Conservation (phyloP, 208 protist species). For the Acanthamoeba culbertsoni region DNA sequence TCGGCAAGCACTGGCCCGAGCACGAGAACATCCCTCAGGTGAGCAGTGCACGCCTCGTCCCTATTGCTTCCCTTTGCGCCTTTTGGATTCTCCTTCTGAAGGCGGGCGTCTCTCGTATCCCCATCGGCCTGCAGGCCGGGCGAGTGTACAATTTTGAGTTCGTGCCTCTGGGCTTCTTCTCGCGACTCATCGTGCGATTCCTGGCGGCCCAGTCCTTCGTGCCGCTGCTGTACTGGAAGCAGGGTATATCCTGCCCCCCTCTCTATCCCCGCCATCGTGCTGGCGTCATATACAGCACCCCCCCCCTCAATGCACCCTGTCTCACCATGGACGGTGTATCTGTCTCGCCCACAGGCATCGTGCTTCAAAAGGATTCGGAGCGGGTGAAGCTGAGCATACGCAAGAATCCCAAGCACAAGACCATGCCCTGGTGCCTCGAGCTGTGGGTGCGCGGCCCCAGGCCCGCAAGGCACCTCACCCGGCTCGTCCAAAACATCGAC, state of each 20-base stretch:
- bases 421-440: constrained; percentile 49
- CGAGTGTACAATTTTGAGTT: constrained; percentile 59
- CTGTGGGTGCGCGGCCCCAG: constrained; percentile 45
- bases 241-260: background rate
- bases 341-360: background rate
- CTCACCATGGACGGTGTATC: too few species aligned
- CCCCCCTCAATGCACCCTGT: background rate
- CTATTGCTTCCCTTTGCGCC: background rate
- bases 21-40: constrained; percentile 47
- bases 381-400: constrained; percentile 37
- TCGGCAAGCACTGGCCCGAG: constrained; percentile 1
- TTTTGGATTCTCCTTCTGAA: background rate
- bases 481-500: constrained; percentile 45
- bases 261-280: background rate
- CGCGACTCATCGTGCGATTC: constrained; percentile 27
- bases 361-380: constrained; percentile 20
- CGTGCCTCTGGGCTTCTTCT: constrained; percentile 59
- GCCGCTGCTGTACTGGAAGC: constrained; percentile 52
- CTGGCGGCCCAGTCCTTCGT: background rate
- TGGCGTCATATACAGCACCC: background rate
- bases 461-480: constrained; percentile 40
- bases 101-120: background rate
- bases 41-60: background rate
- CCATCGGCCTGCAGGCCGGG: background rate
- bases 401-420: constrained; percentile 21